phyloP scores from a whole-genome alignment of 2,329 filamentous ascomycete genomes.

The Cercospora sp. region DNA sequence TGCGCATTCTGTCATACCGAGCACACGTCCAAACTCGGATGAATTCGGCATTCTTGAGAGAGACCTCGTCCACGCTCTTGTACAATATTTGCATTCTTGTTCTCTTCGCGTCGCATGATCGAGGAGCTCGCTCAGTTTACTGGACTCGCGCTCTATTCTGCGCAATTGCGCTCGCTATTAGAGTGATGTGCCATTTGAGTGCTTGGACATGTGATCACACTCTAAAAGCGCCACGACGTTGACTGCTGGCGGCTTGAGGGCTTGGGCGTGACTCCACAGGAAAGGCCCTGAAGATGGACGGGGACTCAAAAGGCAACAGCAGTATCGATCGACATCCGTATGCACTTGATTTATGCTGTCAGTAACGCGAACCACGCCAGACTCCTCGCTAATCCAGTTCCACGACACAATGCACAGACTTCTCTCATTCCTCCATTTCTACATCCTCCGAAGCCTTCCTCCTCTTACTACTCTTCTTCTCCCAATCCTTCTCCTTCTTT shows the following conservation, averaged over 20 bases:
- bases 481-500: constrained; percentile 53
- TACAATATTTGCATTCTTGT: neutral
- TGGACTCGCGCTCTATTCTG: neutral
- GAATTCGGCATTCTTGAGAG: neutral
- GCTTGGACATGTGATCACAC: neutral
- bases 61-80: neutral
- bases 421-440: constrained; percentile 31
- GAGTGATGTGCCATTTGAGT: neutral
- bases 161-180: neutral
- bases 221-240: neutral
- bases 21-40: neutral
- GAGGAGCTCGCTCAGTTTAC: neutral
- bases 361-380: neutral
- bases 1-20: neutral
- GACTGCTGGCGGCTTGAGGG: neutral
- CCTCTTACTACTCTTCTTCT: constrained; percentile 48
- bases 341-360: neutral
- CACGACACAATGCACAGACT: neutral
- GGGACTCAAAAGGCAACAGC: neutral
- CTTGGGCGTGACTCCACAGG: neutral
- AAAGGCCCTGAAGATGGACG: neutral
- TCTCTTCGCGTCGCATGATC: neutral
- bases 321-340: neutral
- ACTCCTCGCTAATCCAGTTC: constrained; percentile 17
- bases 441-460: constrained; percentile 36